Evolutionary conservation across 2,329 filamentous ascomycete species (phyloP).

Genomic region (Sodiomyces alkalinus): DNA sequence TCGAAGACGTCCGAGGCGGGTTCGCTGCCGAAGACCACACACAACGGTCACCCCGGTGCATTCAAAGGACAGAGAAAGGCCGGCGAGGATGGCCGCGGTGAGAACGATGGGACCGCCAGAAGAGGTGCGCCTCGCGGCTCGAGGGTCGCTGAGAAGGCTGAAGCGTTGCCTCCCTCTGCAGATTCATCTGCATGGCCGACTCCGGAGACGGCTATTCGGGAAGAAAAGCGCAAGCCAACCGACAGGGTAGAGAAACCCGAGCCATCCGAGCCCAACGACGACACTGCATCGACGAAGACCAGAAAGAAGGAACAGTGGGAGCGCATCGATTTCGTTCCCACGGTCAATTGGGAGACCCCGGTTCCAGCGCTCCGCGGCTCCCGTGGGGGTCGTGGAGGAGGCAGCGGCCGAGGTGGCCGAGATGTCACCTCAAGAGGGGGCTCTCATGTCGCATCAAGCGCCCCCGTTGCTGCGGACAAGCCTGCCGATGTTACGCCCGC

Average conservation of each 20-base stretch:
- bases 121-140: constrained; percentile 28
- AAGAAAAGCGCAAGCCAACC: constrained; percentile 58
- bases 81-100: constrained; percentile 21
- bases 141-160: constrained; percentile 27
- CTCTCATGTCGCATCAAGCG: constrained; percentile 9
- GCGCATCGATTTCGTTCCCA: constrained; percentile 66
- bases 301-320: constrained; percentile 77
- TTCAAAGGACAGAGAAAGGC: constrained; percentile 26
- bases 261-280: constrained; percentile 44
- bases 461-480: constrained; percentile 22
- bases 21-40: constrained; percentile 10
- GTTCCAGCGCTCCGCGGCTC: constrained; percentile 39
- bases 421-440: constrained; percentile 16
- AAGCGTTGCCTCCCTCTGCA: constrained; percentile 46
- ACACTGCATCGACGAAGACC: constrained; percentile 27
- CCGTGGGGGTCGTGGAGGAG: constrained; percentile 34
- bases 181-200: constrained; percentile 84
- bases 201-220: constrained; percentile 55
- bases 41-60: constrained; percentile 15
- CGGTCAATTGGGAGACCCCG: constrained; percentile 75
- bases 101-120: constrained; percentile 22
- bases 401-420: constrained; percentile 29
- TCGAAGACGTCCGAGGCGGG: constrained; percentile 11
- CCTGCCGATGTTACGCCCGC: constrained; percentile 12
- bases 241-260: constrained; percentile 38